Evolutionary conservation across 2,329 filamentous ascomycete genomes (phyloP).

Genomic region (Colletotrichum sp.): DNA sequence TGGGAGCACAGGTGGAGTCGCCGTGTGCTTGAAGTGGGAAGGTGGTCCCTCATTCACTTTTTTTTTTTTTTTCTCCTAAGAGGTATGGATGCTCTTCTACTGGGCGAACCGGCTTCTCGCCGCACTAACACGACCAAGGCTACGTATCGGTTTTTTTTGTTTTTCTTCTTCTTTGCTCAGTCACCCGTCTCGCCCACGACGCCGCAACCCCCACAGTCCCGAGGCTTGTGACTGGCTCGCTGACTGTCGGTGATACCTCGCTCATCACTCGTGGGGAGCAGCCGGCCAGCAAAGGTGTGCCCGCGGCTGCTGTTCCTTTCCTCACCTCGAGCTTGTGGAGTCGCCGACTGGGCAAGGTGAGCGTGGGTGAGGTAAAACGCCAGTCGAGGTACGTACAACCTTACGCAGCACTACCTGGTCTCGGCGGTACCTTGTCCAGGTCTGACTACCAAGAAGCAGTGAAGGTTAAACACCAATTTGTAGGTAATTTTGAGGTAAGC

Average conservation of each 20-base stretch:
- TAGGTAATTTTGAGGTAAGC: conserved; percentile 21
- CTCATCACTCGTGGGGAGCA: conserved; percentile 12
- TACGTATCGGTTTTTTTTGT: not conserved
- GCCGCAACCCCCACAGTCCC: not conserved
- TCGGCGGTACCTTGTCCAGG: conserved; percentile 7
- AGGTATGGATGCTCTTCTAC: not conserved
- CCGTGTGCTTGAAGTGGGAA: not conserved
- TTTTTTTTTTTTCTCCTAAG: not conserved
- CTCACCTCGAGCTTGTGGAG: conserved; percentile 5
- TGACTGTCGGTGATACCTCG: conserved; percentile 19
- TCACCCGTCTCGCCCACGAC: not conserved
- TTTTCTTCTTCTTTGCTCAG: not conserved
- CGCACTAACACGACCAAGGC: not conserved
- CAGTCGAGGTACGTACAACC: not conserved
- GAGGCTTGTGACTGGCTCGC: conserved; percentile 10
- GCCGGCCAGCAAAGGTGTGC: not conserved
- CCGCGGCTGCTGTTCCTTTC: not conserved
- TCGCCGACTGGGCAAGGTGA: conserved; percentile 6
- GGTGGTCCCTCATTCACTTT: not conserved
- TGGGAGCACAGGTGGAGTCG: not conserved
- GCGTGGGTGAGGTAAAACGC: not conserved
- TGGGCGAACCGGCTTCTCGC: not conserved
- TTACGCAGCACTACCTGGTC: conserved; percentile 5
- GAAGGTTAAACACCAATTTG: conserved; percentile 6
- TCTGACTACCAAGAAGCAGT: not conserved